Percentiles rank a stretch among this genome's conserved stretches.
phyloP scores from a whole-genome alignment of 2,329 filamentous ascomycete genomes.

The Venturiaceae sp. region DNA sequence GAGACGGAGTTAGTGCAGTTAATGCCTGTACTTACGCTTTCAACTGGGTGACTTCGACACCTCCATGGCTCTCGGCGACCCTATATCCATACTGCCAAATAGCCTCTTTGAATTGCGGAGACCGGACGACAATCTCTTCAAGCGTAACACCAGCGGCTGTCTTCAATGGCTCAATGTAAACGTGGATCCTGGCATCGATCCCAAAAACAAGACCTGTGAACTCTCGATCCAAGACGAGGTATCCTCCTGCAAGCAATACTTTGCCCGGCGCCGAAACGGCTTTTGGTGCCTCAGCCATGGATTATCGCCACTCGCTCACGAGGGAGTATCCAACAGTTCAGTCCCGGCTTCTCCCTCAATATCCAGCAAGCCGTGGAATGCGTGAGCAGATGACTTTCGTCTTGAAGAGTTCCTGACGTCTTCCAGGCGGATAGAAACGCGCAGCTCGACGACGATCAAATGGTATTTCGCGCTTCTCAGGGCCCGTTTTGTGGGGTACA shows the following conservation, averaged over 20 bases:
- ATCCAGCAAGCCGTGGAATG: neutral
- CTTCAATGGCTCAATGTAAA: conserved; percentile 44
- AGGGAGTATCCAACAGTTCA: neutral
- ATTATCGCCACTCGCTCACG: neutral
- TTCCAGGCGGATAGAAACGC: neutral
- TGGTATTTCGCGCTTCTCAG: too few relatives aligned
- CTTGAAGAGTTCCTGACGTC: neutral
- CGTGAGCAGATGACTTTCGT: neutral
- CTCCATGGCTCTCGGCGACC: conserved; percentile 51
- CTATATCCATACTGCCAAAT: conserved; percentile 82
- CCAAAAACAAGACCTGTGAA: conserved; percentile 68
- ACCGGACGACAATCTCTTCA: conserved; percentile 72
- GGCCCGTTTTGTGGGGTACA: neutral
- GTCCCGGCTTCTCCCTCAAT: neutral
- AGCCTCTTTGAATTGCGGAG: conserved; percentile 82
- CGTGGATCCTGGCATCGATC: conserved; percentile 54
- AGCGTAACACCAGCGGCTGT: conserved; percentile 52
- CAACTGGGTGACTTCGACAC: conserved; percentile 60
- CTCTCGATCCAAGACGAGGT: conserved; percentile 80
- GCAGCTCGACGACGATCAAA: neutral
- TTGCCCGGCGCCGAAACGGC: conserved; percentile 86
- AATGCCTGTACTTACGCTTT: conserved; percentile 57
- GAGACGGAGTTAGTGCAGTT: neutral
- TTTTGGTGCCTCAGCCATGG: conserved; percentile 8
- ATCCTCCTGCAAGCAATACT: conserved; percentile 88